A percentile compares a stretch with the other conserved stretches of the same genome.
phyloP scores from a whole-genome alignment of 169 alveolate species.

The Eimeria zaria region DNA sequence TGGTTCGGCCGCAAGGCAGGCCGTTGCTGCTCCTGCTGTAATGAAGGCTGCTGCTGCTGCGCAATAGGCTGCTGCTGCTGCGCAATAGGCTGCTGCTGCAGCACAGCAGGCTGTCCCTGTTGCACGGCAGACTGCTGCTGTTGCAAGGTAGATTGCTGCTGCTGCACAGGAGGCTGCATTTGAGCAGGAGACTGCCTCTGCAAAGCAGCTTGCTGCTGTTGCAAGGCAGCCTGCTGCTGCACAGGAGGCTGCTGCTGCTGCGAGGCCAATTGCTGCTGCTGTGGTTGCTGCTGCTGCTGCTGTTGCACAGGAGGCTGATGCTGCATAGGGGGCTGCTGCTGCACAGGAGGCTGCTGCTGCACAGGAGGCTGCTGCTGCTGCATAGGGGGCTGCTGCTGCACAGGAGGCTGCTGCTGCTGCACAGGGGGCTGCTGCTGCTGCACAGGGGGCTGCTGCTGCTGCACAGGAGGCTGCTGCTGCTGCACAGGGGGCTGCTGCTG shows the following conservation, averaged over 20 bases:
- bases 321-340: neutral
- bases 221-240: neutral
- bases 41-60: neutral
- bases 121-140: neutral
- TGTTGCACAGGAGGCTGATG: neutral
- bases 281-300: neutral
- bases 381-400: neutral
- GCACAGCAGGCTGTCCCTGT: neutral
- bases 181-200: neutral
- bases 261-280: neutral
- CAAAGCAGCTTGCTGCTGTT: too few species aligned
- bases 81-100: neutral
- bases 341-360: slow-evolving; percentile 5
- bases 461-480: neutral
- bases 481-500: slow-evolving; percentile 22
- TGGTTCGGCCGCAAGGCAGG: neutral
- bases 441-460: neutral
- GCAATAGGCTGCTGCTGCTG: neutral
- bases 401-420: slow-evolving; percentile 7
- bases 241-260: neutral
- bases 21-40: neutral
- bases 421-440: slow-evolving; percentile 17
- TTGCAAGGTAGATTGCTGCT: too few species aligned
- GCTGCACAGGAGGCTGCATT: neutral
- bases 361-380: neutral